A percentile compares a stretch with the other conserved stretches of the same genome.
Evolutionary conservation across 2,329 filamentous ascomycete species (phyloP).

Genomic region (Verticillium zaregamsianum): DNA sequence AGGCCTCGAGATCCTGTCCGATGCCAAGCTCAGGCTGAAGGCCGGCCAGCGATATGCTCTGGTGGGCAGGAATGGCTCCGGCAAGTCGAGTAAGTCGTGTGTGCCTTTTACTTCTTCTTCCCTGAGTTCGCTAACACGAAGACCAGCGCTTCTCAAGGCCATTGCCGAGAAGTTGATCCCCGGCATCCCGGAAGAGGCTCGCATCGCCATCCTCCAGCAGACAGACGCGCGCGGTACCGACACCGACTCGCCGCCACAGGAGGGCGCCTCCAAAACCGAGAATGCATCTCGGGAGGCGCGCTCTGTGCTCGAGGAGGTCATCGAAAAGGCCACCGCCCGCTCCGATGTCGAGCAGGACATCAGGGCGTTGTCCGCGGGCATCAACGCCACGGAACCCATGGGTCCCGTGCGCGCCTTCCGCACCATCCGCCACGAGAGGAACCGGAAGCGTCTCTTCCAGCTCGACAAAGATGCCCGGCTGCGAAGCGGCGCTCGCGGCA

Average conservation of each 20-base stretch:
- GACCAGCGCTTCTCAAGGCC: constrained; percentile 63
- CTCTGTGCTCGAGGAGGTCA: constrained; percentile 62
- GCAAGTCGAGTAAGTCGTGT: constrained; percentile 65
- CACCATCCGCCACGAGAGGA: constrained; percentile 55
- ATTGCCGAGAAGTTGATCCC: constrained; percentile 76
- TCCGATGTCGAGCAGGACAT: constrained; percentile 59
- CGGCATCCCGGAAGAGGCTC: constrained; percentile 63
- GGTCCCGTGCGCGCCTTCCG: constrained; percentile 58
- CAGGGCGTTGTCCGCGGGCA: constrained; percentile 54
- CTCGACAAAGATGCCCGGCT: constrained; percentile 70
- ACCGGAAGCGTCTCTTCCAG: constrained; percentile 61
- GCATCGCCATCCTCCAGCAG: constrained; percentile 67
- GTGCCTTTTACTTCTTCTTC: neutral
- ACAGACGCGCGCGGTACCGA: constrained; percentile 39
- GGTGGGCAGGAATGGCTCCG: constrained; percentile 75
- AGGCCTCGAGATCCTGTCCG: constrained; percentile 63
- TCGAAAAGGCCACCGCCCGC: constrained; percentile 54
- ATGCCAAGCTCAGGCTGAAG: constrained; percentile 68
- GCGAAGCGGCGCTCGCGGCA: constrained; percentile 69
- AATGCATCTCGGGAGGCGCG: constrained; percentile 14
- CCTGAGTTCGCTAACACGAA: neutral
- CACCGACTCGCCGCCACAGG: constrained; percentile 19
- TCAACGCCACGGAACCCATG: constrained; percentile 53
- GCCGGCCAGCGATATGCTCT: constrained; percentile 72
- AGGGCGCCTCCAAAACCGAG: constrained; percentile 1